Conservation (phyloP, 176 grass and related monocot genomes). For the Triticum timopheevii region DNA sequence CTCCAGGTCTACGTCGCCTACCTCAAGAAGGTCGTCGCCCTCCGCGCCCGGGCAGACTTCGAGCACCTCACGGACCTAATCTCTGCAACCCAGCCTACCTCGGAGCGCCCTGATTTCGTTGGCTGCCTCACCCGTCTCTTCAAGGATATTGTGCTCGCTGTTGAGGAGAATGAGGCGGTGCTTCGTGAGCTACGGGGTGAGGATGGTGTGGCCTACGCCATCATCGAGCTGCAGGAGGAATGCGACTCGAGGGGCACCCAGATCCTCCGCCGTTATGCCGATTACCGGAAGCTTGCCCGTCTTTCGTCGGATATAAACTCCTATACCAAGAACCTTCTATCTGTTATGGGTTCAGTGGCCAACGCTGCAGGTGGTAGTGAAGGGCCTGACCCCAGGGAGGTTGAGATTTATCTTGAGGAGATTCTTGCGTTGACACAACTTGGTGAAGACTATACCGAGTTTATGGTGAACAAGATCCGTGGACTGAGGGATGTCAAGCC, state of each 20-base stretch:
- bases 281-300: constrained; percentile 61
- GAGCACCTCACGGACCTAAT: constrained; percentile 69
- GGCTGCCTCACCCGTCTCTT: constrained; percentile 81
- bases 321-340: constrained; percentile 80
- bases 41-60: constrained; percentile 70
- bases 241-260: constrained; percentile 84
- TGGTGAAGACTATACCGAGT: constrained; percentile 90
- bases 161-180: constrained; percentile 82
- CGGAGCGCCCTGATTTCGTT: constrained; percentile 67
- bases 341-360: constrained; percentile 50
- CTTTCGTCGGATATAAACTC: constrained; percentile 88
- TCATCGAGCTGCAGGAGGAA: constrained; percentile 94
- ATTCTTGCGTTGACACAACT: constrained; percentile 87
- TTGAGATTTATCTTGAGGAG: constrained; percentile 83
- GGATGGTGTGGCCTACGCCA: constrained; percentile 77
- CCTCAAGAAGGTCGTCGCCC: constrained; percentile 80
- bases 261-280: constrained; percentile 74
- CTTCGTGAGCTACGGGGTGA: constrained; percentile 76
- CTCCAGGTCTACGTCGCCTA: constrained; percentile 85
- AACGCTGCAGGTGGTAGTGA: constrained; percentile 46
- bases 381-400: constrained; percentile 80
- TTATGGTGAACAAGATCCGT: constrained; percentile 89
- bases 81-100: constrained; percentile 4
- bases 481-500: constrained; percentile 68
- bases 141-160: constrained; percentile 87